phyloP scores from a whole-genome alignment of 129 eudicot species.

The Helichrysum umbraculigerum region DNA sequence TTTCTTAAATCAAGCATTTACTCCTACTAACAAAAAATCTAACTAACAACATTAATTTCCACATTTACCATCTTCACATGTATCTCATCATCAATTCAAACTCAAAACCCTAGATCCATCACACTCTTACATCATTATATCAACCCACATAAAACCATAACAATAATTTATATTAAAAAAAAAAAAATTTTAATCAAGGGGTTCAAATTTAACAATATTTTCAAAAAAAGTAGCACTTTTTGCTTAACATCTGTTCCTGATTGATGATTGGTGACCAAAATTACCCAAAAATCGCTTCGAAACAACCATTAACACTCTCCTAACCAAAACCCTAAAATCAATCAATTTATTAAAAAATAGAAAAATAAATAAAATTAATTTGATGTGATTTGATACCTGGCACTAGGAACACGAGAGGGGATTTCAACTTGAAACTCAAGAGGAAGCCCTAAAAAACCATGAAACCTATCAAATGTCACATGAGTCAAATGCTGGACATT shows the following conservation, averaged over 20 bases:
- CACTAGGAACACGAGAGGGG: conserved; percentile 86
- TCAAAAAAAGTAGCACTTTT: background rate
- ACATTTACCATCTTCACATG: conserved; percentile 30
- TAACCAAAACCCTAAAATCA: background rate
- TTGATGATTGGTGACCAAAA: background rate
- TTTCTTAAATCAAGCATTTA: conserved; percentile 29
- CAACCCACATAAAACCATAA: background rate
- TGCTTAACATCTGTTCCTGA: background rate
- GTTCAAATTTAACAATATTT: too few relatives aligned
- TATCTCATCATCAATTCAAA: conserved; percentile 27
- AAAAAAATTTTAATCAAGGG: background rate
- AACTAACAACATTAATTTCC: conserved; percentile 5
- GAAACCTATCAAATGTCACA: conserved; percentile 89
- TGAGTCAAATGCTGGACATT: conserved; percentile 87
- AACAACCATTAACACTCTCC: background rate
- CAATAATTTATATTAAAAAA: background rate
- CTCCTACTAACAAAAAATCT: background rate
- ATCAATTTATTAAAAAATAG: background rate
- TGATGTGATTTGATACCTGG: conserved; percentile 50
- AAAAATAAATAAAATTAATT: background rate
- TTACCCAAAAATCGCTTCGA: background rate
- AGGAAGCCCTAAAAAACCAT: conserved; percentile 92
- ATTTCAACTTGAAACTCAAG: conserved; percentile 87
- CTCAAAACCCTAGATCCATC: conserved; percentile 20
- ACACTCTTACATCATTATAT: background rate